Percentiles rank a stretch among this genome's conserved stretches.
Evolutionary conservation across 306 rosid genomes (phyloP).

Genomic region (Gleditsia sinensis): DNA sequence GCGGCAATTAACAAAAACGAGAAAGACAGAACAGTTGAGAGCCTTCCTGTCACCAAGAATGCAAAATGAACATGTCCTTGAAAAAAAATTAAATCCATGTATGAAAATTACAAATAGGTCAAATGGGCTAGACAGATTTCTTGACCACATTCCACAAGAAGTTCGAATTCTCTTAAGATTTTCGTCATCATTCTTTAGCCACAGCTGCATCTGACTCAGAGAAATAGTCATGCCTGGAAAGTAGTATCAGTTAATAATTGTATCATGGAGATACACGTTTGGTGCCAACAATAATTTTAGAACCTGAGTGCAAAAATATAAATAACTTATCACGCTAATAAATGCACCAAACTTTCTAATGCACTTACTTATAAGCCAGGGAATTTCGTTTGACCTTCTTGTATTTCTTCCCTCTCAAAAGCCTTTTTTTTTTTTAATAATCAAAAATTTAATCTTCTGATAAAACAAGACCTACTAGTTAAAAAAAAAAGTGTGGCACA

Average conservation of each 20-base stretch:
- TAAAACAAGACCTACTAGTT: background rate
- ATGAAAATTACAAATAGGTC: slow-evolving; percentile 22
- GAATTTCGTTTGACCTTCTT: slow-evolving; percentile 11
- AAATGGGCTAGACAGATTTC: background rate
- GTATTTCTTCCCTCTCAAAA: background rate
- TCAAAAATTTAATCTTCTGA: background rate
- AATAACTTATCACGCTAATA: background rate
- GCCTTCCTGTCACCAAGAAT: slow-evolving; percentile 20
- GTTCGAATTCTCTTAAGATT: slow-evolving; percentile 24
- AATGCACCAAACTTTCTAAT: background rate
- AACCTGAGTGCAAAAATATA: background rate
- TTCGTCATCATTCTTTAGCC: slow-evolving; percentile 75
- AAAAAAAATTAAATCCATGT: background rate
- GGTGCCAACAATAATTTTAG: slow-evolving; percentile 19
- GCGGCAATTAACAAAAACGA: background rate
- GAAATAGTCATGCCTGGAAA: slow-evolving; percentile 82
- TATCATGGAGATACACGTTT: slow-evolving; percentile 27
- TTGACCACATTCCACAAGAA: slow-evolving; percentile 17
- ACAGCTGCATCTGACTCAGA: slow-evolving; percentile 51
- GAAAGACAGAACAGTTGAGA: background rate
- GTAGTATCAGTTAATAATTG: slow-evolving; percentile 18
- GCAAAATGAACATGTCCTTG: slow-evolving; percentile 26
- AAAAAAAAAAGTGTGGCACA: no score
- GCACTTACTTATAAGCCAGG: background rate
- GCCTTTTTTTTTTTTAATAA: background rate